Percentiles rank a stretch among this genome's conserved stretches.
phyloP scores from a whole-genome alignment of 208 protist genomes.

The Tritrichomonas musculus region DNA sequence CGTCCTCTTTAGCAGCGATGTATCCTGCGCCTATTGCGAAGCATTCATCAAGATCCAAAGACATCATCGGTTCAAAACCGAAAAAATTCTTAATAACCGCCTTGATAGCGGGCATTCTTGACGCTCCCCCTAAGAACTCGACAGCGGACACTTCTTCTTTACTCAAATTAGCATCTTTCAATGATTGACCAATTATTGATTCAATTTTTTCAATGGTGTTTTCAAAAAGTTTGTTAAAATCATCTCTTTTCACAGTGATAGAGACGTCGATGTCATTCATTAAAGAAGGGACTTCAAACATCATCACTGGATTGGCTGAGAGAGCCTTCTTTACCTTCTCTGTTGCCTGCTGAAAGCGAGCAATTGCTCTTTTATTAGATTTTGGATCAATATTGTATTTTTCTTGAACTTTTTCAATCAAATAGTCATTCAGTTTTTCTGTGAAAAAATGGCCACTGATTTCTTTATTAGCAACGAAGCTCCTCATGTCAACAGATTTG shows the following conservation, averaged over 20 bases:
- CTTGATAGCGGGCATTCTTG: neutral
- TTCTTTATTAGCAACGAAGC: neutral
- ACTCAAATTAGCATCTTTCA: neutral
- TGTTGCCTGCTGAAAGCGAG: neutral
- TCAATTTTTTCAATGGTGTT: neutral
- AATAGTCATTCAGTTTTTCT: neutral
- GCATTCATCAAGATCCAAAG: conserved; percentile 14
- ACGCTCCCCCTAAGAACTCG: neutral
- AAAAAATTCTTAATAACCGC: neutral
- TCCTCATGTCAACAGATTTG: conserved; percentile 32
- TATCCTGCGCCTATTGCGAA: neutral
- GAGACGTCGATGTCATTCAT: conserved; percentile 1
- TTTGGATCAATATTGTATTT: conserved; percentile 41
- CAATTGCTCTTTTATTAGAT: conserved; percentile 14
- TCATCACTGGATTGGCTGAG: conserved; percentile 37
- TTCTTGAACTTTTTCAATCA: conserved; percentile 32
- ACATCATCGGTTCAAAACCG: neutral
- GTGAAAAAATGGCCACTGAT: conserved; percentile 42
- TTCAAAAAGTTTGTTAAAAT: neutral
- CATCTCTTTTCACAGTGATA: neutral
- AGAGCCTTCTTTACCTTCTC: conserved; percentile 43
- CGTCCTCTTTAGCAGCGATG: neutral
- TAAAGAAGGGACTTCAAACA: conserved; percentile 40
- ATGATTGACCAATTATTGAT: neutral
- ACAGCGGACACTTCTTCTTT: neutral